Evolutionary conservation across 495 filamentous ascomycete genomes (phyloP).

Genomic region (Podospora appendiculata): DNA sequence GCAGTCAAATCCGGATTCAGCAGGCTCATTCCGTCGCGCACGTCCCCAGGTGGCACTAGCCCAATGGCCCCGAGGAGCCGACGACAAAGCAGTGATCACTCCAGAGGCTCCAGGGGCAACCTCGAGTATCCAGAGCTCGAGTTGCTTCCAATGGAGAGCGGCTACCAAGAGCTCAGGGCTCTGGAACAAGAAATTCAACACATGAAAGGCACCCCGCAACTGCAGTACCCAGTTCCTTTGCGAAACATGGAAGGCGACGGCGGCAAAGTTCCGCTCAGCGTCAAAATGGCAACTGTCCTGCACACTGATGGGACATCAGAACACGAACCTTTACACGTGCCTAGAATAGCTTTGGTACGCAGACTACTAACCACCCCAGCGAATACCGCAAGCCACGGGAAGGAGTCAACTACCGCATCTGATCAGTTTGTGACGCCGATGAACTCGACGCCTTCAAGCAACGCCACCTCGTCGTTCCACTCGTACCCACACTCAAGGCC

Average conservation of each 20-base stretch:
- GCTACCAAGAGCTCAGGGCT: constrained; percentile 22
- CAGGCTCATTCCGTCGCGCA: constrained; percentile 19
- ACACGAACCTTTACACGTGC: neutral
- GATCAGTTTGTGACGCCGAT: constrained; percentile 15
- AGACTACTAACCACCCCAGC: neutral
- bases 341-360: neutral
- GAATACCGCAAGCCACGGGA: neutral
- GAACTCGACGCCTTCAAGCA: constrained; percentile 8
- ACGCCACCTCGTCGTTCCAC: constrained; percentile 15
- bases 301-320: constrained; percentile 10
- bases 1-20: constrained; percentile 24
- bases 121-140: constrained; percentile 31
- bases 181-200: constrained; percentile 25
- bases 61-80: neutral
- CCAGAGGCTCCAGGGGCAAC: constrained; percentile 4
- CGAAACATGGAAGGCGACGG: neutral
- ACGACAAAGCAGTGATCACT: neutral
- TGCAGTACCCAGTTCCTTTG: neutral
- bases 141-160: constrained; percentile 20
- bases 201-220: constrained; percentile 14
- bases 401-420: constrained; percentile 9
- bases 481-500: constrained; percentile 13
- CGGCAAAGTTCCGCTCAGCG: constrained; percentile 3
- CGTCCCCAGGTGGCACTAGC: constrained; percentile 3
- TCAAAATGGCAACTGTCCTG: constrained; percentile 11